Base-by-base conservation (phyloP, 352 stramenopile species). In the Phytophthora macrochlamydospora region DNA sequence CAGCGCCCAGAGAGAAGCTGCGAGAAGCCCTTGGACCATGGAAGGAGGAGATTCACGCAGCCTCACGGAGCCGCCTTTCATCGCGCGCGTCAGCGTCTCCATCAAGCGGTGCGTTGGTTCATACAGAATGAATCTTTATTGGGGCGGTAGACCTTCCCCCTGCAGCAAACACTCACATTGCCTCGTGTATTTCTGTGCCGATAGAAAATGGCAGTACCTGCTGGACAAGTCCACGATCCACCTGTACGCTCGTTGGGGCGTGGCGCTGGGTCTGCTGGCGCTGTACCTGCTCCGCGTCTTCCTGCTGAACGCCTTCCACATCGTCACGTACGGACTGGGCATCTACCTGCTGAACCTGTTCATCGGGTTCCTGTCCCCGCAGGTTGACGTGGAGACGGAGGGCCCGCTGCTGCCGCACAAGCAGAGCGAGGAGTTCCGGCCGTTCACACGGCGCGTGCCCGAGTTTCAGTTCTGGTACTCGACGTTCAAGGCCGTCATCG, bases 331-430 rank as follows among this genome's bases (percentile, higher is more conserved):
- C 75, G 98, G 96, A 4, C 83, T 99, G 32, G 98, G 98, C 40
- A 99, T 99, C 66, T 99, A 98, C 77, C 79, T 99, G 51, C 80
- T 99, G 54, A 99, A 99, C 71, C 97, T 99, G 62, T 99, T 99
- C 67, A 99, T 99, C 75, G 97, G 97, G 4, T 99, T 99, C 74
- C 73, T 99, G 29, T 98, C 94, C 54, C 98, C 98, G n/a, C 88
- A 99, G 71, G 91, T 99, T 57, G 92, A 97, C 54, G 68, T 71
- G 14, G 91, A 98, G 53, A 90, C 82, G 43, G 92, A 98, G 14
- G 94, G 93, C 4, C 87, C 92, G 4, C 68, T 93, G 51, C 80
- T 99, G 31, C 96, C 97, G 12, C 97, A 90, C 53, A 94, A 95
- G 44, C 85, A 88, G 56, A 96, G 85, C 58, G 90, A 96, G 60